Conservation (phyloP, 1,284 basidiomycete species). For the Apiotrichum sp. region DNA sequence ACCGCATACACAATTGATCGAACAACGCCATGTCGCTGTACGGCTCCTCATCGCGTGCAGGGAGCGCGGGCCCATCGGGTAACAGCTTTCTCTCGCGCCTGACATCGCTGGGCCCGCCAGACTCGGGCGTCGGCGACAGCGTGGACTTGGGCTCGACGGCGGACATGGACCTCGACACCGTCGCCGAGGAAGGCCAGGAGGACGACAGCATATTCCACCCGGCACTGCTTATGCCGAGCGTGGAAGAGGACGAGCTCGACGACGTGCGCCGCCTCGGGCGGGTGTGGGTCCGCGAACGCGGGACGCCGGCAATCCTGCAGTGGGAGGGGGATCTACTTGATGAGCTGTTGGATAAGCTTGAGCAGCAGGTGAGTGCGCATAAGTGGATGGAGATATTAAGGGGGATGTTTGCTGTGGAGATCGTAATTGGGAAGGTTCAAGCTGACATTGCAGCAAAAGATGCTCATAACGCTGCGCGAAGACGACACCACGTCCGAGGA, state of each 20-base stretch:
- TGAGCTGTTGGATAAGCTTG: slow-evolving; percentile 68
- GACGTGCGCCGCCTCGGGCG: slow-evolving; percentile 53
- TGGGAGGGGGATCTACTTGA: slow-evolving; percentile 69
- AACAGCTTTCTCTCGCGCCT: slow-evolving; percentile 6
- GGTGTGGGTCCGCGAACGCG: slow-evolving; percentile 80
- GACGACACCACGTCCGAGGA: slow-evolving; percentile 78
- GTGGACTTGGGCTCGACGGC: neutral
- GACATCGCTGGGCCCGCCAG: neutral
- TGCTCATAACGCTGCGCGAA: slow-evolving; percentile 55
- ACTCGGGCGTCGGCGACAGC: neutral
- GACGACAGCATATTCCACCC: slow-evolving; percentile 2
- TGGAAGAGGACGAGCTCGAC: slow-evolving; percentile 30
- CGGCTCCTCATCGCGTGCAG: slow-evolving; percentile 2
- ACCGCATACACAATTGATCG: neutral
- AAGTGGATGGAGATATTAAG: too few relatives aligned
- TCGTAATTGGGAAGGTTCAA: too few relatives aligned
- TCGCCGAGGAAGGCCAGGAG: neutral
- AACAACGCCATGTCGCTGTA: slow-evolving; percentile 2
- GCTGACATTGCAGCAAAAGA: slow-evolving; percentile 31
- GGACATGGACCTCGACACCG: neutral
- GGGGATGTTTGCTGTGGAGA: too few relatives aligned
- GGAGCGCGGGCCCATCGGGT: neutral
- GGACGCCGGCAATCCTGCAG: slow-evolving; percentile 69
- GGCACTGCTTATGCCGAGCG: neutral
- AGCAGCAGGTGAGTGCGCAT: slow-evolving; percentile 65